Base-by-base conservation (phyloP, 495 filamentous ascomycete species). In the Daldinia grandis region DNA sequence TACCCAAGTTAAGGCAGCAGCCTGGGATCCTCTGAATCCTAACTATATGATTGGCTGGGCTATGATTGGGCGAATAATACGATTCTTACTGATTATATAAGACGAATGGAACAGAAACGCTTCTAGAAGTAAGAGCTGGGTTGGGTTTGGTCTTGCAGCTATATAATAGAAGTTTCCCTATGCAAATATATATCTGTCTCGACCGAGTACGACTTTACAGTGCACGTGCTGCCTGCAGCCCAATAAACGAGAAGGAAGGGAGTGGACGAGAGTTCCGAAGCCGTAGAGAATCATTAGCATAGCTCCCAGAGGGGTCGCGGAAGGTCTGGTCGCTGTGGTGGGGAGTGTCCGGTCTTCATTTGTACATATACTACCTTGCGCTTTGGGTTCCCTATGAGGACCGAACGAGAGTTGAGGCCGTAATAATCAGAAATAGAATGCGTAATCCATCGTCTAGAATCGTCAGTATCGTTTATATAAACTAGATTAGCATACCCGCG, bases 341-440 rank as follows among this genome's bases (percentile, higher is more conserved):
- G 58, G 37, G 55, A 54, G n/a, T 66, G 58, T 14, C 77, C 62
- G 51, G 75, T 72, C 64, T 75, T 76, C 64, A 80, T 73, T 65
- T 85, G 76, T n/a, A 99, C 91, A 74, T 97, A 99, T 0, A 96
- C 93, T 66, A 97, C 91, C 57, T 93, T 87, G 31, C 91, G 87
- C 40, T 88, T 87, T 15, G 93, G 92, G 71, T 90, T 83, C 19
- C 92, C 93, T 15, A 89, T 84, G 0, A 92, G 92, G 73, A 94
- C 86, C 2, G 90, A 93, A 85, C 91, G 94, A 44, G 93, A 95
- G 54, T 87, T 88, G 62, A 99, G 84, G 31, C 93, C 95, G 78
- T 99, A 99, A 78, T 99, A 98, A 6, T 89, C 84, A 21, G 93
- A 96, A 69, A 99, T 93, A 54, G 89, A 91, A 80, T 99, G 94